phyloP scores from a whole-genome alignment of 495 filamentous ascomycete genomes.

The Podospora pseudopauciseta region DNA sequence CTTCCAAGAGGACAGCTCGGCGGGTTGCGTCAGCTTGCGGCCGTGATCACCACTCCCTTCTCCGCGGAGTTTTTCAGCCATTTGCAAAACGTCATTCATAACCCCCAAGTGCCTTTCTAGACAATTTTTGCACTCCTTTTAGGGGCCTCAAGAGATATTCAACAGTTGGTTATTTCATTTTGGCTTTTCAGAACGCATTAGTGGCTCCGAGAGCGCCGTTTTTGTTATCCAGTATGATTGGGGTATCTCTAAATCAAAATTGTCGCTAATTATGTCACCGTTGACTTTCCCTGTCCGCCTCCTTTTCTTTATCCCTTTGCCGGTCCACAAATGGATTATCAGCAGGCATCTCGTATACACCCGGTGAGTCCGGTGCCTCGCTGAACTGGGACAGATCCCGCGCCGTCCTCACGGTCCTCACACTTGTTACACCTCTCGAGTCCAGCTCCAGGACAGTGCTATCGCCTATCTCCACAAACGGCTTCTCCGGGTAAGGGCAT shows the following conservation, averaged over 20 bases:
- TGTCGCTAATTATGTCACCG: not conserved
- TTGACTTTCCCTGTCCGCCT: not conserved
- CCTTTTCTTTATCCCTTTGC: not conserved
- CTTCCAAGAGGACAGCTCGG: constrained; percentile 43
- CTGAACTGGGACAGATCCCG: not conserved
- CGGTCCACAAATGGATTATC: not conserved
- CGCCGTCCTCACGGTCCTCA: not conserved
- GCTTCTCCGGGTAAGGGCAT: not conserved
- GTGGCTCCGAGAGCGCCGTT: not conserved
- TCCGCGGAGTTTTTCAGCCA: not conserved
- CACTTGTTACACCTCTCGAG: not conserved
- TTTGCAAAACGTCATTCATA: not conserved
- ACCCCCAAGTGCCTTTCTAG: too few relatives aligned
- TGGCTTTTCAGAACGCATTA: too few relatives aligned
- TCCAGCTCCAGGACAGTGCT: constrained; percentile 5
- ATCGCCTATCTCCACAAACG: not conserved
- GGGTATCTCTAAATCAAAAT: constrained; percentile 2
- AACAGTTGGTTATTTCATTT: too few relatives aligned
- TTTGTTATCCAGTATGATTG: not conserved
- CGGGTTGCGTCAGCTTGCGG: constrained; percentile 33
- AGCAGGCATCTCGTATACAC: constrained; percentile 10
- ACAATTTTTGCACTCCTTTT: too few relatives aligned
- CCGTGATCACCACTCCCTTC: not conserved
- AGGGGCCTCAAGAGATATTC: too few relatives aligned
- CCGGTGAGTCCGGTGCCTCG: constrained; percentile 9